Base-by-base conservation (phyloP, 148 eudicot species). In the Camellia japonica region DNA sequence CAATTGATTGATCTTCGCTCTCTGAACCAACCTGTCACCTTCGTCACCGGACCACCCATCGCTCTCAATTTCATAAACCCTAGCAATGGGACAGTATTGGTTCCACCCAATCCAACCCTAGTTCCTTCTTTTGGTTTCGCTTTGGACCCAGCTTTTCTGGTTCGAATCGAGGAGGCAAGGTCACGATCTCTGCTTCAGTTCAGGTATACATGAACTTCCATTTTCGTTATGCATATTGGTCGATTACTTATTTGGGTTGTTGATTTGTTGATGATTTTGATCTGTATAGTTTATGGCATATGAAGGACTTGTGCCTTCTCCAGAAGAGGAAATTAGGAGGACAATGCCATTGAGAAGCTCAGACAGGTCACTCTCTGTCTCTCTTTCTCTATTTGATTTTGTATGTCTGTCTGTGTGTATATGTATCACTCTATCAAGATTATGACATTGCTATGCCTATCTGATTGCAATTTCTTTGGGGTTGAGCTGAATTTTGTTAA, bases 301-400 rank as follows among this genome's bases (percentile, higher is more conserved):
- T n/a, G 87, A 89, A 83, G 90, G 89, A 51, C 78, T 90, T 67
- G 77, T 86, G 80, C 89, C 91, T 13, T 89, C 88, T 62, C 74
- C 51, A 3, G 90, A 89, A 68, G 91, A 90, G 59, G 86, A 86
- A 75, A 54, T 81, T 8, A 90, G 74, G 75, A 89, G 93, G 79
- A 76, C 47, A 65, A 42, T 62, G 82, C 82, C 38, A 82, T 90
- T 74, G 76, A 79, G 14, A 89, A 86, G 83, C 93, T 90, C 74
- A 86, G 82, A 66, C 60, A 85, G 91, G 91, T 90, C n/a, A 47
- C 65, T 10, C 20, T n/a, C 41, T 7, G 2, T 49, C 61, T n/a
- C 51, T 19, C 41, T 41, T 12, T 43, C 52, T 20, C 52, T 2
- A 23, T 23, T 23, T 23, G 30, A 23, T 23, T 23, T 23, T 23